Conservation (phyloP, 305 asterid genomes). For the Euphrasia arctica region DNA sequence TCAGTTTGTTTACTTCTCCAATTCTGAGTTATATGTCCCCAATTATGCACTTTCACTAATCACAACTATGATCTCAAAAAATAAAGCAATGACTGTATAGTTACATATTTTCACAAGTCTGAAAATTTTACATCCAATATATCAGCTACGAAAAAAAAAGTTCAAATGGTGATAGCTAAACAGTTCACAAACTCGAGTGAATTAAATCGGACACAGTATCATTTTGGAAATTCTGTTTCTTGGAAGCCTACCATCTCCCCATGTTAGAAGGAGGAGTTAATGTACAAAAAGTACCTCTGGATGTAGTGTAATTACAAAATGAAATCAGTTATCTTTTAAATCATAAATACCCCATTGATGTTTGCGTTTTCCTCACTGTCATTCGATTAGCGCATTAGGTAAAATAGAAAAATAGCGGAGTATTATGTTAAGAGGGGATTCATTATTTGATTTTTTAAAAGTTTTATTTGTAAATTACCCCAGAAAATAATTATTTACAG, state of each 20-base stretch:
- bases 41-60: not conserved
- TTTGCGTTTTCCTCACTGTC: not conserved
- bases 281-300: not conserved
- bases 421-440: not conserved
- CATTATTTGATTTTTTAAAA: not conserved
- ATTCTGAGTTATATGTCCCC: not conserved
- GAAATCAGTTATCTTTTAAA: not conserved
- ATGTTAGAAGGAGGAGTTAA: slow-evolving; percentile 7
- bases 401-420: not conserved
- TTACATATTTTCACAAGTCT: slow-evolving; percentile 12
- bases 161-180: not conserved
- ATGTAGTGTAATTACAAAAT: not conserved
- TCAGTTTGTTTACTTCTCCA: slow-evolving; percentile 3
- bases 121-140: slow-evolving; percentile 2
- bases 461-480: slow-evolving; percentile 4
- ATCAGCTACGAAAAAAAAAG: slow-evolving; percentile 8
- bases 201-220: not conserved
- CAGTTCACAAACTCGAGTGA: slow-evolving; percentile 2
- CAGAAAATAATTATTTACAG: slow-evolving; percentile 15
- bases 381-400: not conserved
- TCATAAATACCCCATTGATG: not conserved
- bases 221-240: slow-evolving; percentile 12
- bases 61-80: not conserved
- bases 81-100: not conserved
- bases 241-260: slow-evolving; percentile 6